These are phyloP conservation scores for Phytopythium mirpurense DNA, from an alignment of 352 stramenopile genomes.

Conservation along the genomic window DNA sequence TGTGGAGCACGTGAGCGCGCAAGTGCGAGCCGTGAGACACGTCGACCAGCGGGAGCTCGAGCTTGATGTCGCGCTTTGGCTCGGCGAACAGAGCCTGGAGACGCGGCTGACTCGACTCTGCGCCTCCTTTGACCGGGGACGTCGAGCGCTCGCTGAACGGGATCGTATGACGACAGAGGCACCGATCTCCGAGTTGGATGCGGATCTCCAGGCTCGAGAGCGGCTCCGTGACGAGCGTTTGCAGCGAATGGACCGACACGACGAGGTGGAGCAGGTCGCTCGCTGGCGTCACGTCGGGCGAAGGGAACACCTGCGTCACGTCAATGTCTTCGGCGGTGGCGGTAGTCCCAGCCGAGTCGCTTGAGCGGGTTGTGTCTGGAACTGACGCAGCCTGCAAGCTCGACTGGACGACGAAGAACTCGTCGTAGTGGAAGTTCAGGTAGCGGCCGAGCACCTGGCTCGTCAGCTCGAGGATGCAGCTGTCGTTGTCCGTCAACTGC, in stretches of 20 bases:
- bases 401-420: slow-evolving; percentile 45
- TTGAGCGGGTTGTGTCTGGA: too few species aligned
- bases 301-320: slow-evolving; percentile 13
- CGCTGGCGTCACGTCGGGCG: slow-evolving; percentile 9
- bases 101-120: slow-evolving; percentile 4
- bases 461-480: slow-evolving; percentile 58
- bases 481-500: slow-evolving; percentile 46
- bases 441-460: slow-evolving; percentile 64
- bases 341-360: neutral
- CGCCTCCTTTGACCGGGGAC: slow-evolving; percentile 12
- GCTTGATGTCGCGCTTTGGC: slow-evolving; percentile 2
- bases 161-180: slow-evolving; percentile 13
- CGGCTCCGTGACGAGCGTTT: slow-evolving; percentile 4
- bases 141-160: slow-evolving; percentile 10
- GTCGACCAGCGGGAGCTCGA: slow-evolving; percentile 39
- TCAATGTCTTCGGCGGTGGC: slow-evolving; percentile 11
- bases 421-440: slow-evolving; percentile 69
- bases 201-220: slow-evolving; percentile 14
- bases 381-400: slow-evolving; percentile 4
- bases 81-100: slow-evolving; percentile 1
- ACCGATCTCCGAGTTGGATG: slow-evolving; percentile 26
- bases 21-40: slow-evolving; percentile 77
- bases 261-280: slow-evolving; percentile 14
- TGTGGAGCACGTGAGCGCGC: slow-evolving; percentile 48
- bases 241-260: slow-evolving; percentile 11